A percentile compares a stretch with the other conserved stretches of the same genome.
Evolutionary conservation across 805 yeast species (phyloP).

Genomic region (Scheffersomyces amazonensis): DNA sequence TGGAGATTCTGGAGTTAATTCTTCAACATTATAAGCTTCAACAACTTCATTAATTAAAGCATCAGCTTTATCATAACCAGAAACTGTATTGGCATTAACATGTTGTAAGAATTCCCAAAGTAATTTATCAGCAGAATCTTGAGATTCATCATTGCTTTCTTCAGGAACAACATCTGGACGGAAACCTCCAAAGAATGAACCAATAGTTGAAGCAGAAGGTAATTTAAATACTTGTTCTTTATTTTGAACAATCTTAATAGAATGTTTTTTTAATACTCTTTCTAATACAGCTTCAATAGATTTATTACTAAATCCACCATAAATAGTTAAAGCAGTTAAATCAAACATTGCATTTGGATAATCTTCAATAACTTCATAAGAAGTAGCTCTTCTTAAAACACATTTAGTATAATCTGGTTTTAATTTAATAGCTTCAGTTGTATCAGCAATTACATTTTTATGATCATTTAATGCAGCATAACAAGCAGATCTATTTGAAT

Average conservation of each 20-base stretch:
- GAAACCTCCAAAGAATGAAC: constrained; percentile 89
- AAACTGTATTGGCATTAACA: constrained; percentile 48
- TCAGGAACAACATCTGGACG: constrained; percentile 51
- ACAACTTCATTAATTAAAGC: constrained; percentile 59
- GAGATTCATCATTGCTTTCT: constrained; percentile 47
- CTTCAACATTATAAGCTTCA: constrained; percentile 37
- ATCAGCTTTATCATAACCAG: constrained; percentile 62
- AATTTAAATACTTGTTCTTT: constrained; percentile 54
- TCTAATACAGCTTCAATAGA: constrained; percentile 80
- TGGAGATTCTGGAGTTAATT: constrained; percentile 30
- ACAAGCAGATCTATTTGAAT: constrained; percentile 96
- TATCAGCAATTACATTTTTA: constrained; percentile 84
- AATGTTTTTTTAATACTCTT: constrained; percentile 77
- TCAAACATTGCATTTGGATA: constrained; percentile 88
- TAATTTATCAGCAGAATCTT: constrained; percentile 56
- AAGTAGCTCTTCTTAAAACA: constrained; percentile 87
- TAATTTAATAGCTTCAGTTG: constrained; percentile 78
- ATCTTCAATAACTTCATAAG: constrained; percentile 77
- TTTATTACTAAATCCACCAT: constrained; percentile 79
- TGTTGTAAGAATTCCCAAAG: constrained; percentile 64
- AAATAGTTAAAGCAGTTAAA: constrained; percentile 81
- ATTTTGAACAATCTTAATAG: constrained; percentile 68
- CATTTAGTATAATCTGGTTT: constrained; percentile 93
- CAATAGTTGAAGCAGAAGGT: constrained; percentile 80
- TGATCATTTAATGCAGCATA: constrained; percentile 77